Base-by-base conservation (phyloP, 257 asterid species). In the Solanum dulcamara region DNA sequence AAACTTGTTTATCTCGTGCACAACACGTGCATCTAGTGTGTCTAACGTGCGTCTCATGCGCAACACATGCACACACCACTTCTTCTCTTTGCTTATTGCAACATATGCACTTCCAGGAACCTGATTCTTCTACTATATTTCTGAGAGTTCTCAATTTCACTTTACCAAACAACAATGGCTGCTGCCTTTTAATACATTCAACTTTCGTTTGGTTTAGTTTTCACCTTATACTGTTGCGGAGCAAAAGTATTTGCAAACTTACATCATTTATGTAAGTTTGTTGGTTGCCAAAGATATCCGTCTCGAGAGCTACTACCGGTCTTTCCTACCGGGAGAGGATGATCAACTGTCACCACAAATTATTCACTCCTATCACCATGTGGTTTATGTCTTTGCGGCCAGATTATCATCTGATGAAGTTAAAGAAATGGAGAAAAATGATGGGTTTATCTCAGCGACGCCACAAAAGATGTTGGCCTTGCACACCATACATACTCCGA, bases 311-410 rank as follows among this genome's bases (percentile, higher is more conserved):
- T 83, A 37, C 68, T 83, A 83, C 5, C 11, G 20, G 2, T 84
- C 80, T 3, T 86, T 84, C 32, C 26, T 62, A 26, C 81, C 83
- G 2, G 22, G 1, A 5, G 74, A 10, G 32, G 81, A 82, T 4
- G 53, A 48, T 14, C 53, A 48, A 48, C 53, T 1, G 24, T 57
- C 55, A 7, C 37, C 84, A 1, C 85, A 85, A 48, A 72, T 82
- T 9, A n/a, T 84, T 15, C 74, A 84, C 60, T 59, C 87, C 14
- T 86, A 88, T 44, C 87, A 57, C 18, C 68, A 80, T 5, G 89
- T 86, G 75, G 33, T 55, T 55, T 80, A 42, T 5, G 89, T 86
- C 8, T 88, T 86, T 62, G 86, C 89, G 2, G 89, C 80, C 4
- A 88, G 83, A 42, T 38, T 86, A 33, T 26, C 87, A 1, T 22